Evolutionary conservation across 495 filamentous ascomycete species (phyloP), one percentile per base, ranked within the genome.

Genomic region (Monascus purpureus): DNA sequence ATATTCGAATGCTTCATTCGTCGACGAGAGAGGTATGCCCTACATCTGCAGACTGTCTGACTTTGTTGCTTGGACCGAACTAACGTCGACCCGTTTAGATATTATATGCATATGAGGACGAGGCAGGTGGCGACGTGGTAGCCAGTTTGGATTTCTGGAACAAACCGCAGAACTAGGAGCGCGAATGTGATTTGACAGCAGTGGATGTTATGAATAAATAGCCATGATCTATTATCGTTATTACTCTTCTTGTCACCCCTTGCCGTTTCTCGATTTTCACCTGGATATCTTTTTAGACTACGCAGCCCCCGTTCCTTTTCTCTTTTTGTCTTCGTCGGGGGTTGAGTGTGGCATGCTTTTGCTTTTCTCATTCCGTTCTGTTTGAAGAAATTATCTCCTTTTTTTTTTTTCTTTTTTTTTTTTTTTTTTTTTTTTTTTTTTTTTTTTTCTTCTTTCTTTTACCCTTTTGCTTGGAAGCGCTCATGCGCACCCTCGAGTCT

Each of bases 71-170:
- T n/a, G n/a, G n/a, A n/a, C n/a, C n/a, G n/a, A n/a, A n/a, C n/a
- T n/a, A n/a, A n/a, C n/a, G n/a, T n/a, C n/a, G n/a, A n/a, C n/a
- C 13, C 27, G 16, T 13, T 11, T 43, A 92, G 86, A 92, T 93
- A 36, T 59, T 93, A 16, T 96, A 93, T 55, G 92, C 92, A 35
- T 95, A 95, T 50, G 92, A 96, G 59, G 90, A 96, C 47, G 92
- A 99, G 49, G 55, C 53, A 29, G 87, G 90, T 26, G 80, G 92
- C 47, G 92, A 99, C 50, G 77, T 95, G 27, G 77, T 99, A 34
- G 85, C 85, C 37, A 85, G 83, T 35, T 74, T 99, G 51, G 92
- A 99, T 58, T 99, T 99, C 62, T 97, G 90, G 90, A 81, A 71
- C 55, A 70, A 65, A 46, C 66, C 51, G 33, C 50, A 55, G 25